These are phyloP conservation scores for Fulvia fulva DNA, from an alignment of 2,329 filamentous ascomycete species.

Conservation along the genomic window DNA sequence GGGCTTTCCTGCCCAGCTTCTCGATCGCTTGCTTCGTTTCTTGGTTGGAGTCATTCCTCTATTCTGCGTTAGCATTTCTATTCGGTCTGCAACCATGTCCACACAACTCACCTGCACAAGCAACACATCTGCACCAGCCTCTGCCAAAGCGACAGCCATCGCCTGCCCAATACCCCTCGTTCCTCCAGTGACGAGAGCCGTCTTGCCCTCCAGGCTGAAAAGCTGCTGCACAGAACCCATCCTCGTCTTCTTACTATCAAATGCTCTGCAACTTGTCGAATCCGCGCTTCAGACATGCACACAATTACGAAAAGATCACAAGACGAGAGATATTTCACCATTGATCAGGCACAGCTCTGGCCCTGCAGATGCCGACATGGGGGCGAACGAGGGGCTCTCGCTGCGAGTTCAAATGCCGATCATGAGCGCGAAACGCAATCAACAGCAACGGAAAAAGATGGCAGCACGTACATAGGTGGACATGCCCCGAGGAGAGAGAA, in stretches of 20 bases:
- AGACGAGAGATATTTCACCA: not conserved
- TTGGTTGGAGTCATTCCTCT: conserved; percentile 55
- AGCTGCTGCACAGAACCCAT: conserved; percentile 40
- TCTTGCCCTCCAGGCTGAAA: conserved; percentile 49
- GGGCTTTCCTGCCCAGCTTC: conserved; percentile 61
- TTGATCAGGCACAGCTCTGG: not conserved
- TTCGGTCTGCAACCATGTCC: not conserved
- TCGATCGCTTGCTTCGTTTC: conserved; percentile 60
- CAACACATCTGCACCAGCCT: conserved; percentile 49
- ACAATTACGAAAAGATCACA: not conserved
- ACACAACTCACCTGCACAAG: conserved; percentile 42
- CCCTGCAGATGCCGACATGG: not conserved
- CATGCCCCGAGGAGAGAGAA: not conserved
- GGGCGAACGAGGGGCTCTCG: not conserved
- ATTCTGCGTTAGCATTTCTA: conserved; percentile 8
- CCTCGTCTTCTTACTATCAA: not conserved
- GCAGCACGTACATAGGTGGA: not conserved
- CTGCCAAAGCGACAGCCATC: conserved; percentile 49
- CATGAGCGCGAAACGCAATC: not conserved
- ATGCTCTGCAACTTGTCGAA: conserved; percentile 1
- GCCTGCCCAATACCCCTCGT: conserved; percentile 50
- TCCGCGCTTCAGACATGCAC: conserved; percentile 3
- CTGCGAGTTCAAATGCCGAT: conserved; percentile 3
- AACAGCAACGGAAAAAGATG: not conserved
- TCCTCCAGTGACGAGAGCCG: conserved; percentile 48